A percentile compares a stretch with the other conserved stretches of the same genome.
Evolutionary conservation across 2,329 filamentous ascomycete species (phyloP).

Genomic region (Aspergillus unguis): DNA sequence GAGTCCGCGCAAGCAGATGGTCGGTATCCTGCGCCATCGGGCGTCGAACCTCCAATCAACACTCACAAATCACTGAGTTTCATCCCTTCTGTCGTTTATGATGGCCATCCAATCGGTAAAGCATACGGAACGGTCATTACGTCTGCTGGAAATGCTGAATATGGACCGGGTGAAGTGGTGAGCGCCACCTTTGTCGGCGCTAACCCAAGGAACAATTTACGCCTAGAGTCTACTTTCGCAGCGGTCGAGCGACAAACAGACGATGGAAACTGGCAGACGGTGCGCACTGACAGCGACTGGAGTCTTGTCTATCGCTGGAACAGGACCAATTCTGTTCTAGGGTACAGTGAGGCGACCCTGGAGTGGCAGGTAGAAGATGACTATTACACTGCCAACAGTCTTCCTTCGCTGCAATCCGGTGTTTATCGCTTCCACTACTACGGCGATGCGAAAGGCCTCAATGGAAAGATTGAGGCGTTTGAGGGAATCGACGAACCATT

Average conservation of each 20-base stretch:
- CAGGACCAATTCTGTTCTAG: conserved; percentile 65
- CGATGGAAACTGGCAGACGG: conserved; percentile 57
- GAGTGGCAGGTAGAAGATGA: conserved; percentile 72
- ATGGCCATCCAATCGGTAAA: conserved; percentile 63
- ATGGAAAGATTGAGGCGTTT: conserved; percentile 63
- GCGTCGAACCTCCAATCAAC: conserved; percentile 72
- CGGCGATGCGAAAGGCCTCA: conserved; percentile 70
- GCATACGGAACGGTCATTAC: conserved; percentile 66
- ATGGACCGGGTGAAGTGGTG: conserved; percentile 60
- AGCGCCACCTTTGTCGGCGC: conserved; percentile 74
- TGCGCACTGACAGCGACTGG: conserved; percentile 79
- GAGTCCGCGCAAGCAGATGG: conserved; percentile 40
- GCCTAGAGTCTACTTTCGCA: conserved; percentile 72
- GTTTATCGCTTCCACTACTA: conserved; percentile 79
- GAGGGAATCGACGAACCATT: conserved; percentile 60
- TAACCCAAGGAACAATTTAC: conserved; percentile 85
- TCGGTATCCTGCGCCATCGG: conserved; percentile 47
- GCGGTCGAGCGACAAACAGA: conserved; percentile 63
- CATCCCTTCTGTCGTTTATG: conserved; percentile 74
- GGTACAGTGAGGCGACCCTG: conserved; percentile 73
- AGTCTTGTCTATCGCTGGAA: conserved; percentile 77
- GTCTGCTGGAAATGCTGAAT: conserved; percentile 51
- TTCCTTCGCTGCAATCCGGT: conserved; percentile 48
- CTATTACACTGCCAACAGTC: conserved; percentile 41
- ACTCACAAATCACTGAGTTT: conserved; percentile 71